Base-by-base conservation (phyloP, 345 rosid genomes). In the thale cress (Arabidopsis thaliana) region DNA sequence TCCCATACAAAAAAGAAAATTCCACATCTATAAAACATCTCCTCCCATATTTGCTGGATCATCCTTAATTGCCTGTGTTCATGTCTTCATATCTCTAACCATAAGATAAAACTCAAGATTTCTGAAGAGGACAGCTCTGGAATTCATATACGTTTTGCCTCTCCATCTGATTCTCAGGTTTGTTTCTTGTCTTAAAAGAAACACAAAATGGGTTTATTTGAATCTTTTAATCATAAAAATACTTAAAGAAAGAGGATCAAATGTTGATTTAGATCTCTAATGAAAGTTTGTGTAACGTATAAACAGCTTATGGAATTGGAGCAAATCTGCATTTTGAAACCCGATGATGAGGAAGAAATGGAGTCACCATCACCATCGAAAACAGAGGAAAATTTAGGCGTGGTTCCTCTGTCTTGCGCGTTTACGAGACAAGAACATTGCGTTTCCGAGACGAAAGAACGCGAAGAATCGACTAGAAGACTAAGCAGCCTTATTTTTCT, bases 251-350 rank as follows among this genome's bases (percentile, higher is more conserved):
- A 41, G 0, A 33, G 36, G 0, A 28, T 32, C 25, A 71, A 77
- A 71, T 10, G 24, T 71, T 65, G 67, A 24, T 48, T 57, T 65
- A 12, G 12, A 11, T 65, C 51, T 53, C 20, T 64, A 23, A 70
- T 11, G 0, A 2, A 4, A 77, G 7, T 34, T 46, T 63, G 42
- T 70, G 67, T 63, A 45, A 64, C 68, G 24, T 66, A 46, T 5
- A 8, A 32, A 78, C 78, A 72, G 73, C 36, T 83, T 79, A 93
- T 93, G 94, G 93, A 86, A 67, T 32, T 73, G 50, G 85, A 77
- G 13, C 84, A 82, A 62, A 75, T 73, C 33, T 48, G 78, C 69
- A 82, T 82, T 79, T 67, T 76, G 76, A 75, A 77, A 65, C 76
- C 80, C 1, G 73, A 77, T 20, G 65, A 83, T 30, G 79, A 65